These are phyloP conservation scores for Geum urbanum DNA, from an alignment of 306 rosid species.

Conservation along the genomic window DNA sequence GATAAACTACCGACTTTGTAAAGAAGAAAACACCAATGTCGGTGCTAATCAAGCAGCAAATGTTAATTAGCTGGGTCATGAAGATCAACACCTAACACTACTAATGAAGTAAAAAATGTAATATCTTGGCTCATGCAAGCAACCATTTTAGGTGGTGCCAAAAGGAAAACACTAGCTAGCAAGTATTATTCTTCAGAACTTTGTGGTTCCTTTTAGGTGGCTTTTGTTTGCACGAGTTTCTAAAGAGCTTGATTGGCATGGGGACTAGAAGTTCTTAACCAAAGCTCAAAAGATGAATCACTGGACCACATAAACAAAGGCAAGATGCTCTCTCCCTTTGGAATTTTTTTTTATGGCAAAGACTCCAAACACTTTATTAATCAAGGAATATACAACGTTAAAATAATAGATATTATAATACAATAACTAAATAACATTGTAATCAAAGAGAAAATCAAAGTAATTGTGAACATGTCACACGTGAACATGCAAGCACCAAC, in stretches of 20 bases:
- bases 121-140: constrained; percentile 5
- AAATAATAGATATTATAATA: no score
- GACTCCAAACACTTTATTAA: no score
- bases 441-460: no score
- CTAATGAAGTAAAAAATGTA: background rate
- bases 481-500: no score
- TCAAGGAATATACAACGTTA: no score
- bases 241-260: constrained; percentile 24
- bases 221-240: constrained; percentile 31
- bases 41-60: background rate
- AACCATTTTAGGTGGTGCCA: constrained; percentile 3
- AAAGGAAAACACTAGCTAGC: constrained; percentile 16
- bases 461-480: no score
- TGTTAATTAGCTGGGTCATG: background rate
- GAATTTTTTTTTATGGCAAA: no score
- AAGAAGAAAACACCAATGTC: background rate
- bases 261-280: constrained; percentile 18
- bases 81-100: background rate
- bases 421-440: no score
- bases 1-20: background rate
- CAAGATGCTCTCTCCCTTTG: constrained; percentile 13
- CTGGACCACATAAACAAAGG: constrained; percentile 28
- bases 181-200: constrained; percentile 6
- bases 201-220: constrained; percentile 29
- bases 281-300: background rate